Percentiles rank a stretch among this genome's conserved stretches.
Conservation (phyloP, 768 basidiomycete species). For the Mycena galericulata region DNA sequence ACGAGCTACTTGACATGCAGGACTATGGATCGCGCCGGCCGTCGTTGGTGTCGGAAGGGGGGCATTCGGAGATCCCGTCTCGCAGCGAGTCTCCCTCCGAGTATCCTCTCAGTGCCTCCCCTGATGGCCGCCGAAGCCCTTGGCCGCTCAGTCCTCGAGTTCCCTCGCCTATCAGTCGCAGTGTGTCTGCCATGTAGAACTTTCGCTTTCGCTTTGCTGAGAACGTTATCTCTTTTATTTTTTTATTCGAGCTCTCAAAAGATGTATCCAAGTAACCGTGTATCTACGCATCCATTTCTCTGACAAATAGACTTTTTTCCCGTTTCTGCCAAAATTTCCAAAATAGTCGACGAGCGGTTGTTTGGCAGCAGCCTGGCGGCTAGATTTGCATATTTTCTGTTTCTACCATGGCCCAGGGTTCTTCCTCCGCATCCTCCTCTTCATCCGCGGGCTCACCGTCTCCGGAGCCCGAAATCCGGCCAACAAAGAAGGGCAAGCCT, state of each 20-base stretch:
- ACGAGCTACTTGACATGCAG: constrained; percentile 22
- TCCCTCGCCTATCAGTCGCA: too few relatives aligned
- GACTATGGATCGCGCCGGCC: not conserved
- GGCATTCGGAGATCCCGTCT: not conserved
- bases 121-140: not conserved
- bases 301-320: too few relatives aligned
- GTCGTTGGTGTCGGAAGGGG: not conserved
- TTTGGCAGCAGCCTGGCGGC: not conserved
- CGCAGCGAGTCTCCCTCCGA: constrained; percentile 5
- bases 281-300: too few relatives aligned
- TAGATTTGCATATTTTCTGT: not conserved
- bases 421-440: constrained; percentile 31
- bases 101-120: not conserved
- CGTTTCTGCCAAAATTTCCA: too few relatives aligned
- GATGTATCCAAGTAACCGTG: too few relatives aligned
- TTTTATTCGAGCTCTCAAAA: too few relatives aligned
- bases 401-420: constrained; percentile 19
- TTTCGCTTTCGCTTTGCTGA: too few relatives aligned
- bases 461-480: constrained; percentile 25
- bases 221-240: too few relatives aligned
- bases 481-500: constrained; percentile 41
- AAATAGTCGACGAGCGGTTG: constrained; percentile 10
- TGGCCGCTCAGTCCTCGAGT: not conserved
- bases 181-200: too few relatives aligned
- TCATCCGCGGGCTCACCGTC: constrained; percentile 23